Evolutionary conservation across 306 rosid species (phyloP), one percentile per base, ranked within the genome.

Genomic region (Notholithocarpus densiflorus): DNA sequence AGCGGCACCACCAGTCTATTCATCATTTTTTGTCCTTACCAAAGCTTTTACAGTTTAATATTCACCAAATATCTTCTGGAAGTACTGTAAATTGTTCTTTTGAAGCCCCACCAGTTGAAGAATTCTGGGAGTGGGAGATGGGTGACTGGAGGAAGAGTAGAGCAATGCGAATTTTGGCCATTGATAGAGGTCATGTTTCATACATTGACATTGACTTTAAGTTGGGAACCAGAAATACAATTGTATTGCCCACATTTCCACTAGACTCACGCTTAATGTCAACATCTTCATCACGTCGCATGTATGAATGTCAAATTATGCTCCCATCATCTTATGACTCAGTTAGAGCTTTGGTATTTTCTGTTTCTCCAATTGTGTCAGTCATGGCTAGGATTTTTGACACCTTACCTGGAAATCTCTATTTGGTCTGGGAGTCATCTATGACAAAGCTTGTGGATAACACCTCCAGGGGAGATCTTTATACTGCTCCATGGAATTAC

Each of bases 91-190:
- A 92, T 80, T 95, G 99, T 89, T 91, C 97, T 18, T 5, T 37
- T 65, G 88, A 74, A 65, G 84, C 82, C 56, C 76, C 85, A 3
- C 84, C 83, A 24, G 19, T 76, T 81, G 82, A 83, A 72, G 99
- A 93, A 72, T 95, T 95, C 75, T 93, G 98, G 98, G 99, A 95
- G 84, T 95, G 99, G 99, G 98, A 93, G 88, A 93, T 90, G 94
- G 99, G 98, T 26, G 99, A 93, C 79, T 95, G 98, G 96, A 89
- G 98, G 90, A 92, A 75, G 89, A 91, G 83, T 73, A 88, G 96
- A 88, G 86, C 87, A 80, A 69, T 95, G 87, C 89, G 97, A 76
- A 82, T 95, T 82, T 73, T 95, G 84, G 97, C 98, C 87, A 89
- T 93, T 78, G 99, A 95, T 83, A 79, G 71, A 61, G 99, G 97